These are phyloP conservation scores for Cyclocybe aegerita DNA, from an alignment of 768 basidiomycete genomes.

Conservation along the genomic window DNA sequence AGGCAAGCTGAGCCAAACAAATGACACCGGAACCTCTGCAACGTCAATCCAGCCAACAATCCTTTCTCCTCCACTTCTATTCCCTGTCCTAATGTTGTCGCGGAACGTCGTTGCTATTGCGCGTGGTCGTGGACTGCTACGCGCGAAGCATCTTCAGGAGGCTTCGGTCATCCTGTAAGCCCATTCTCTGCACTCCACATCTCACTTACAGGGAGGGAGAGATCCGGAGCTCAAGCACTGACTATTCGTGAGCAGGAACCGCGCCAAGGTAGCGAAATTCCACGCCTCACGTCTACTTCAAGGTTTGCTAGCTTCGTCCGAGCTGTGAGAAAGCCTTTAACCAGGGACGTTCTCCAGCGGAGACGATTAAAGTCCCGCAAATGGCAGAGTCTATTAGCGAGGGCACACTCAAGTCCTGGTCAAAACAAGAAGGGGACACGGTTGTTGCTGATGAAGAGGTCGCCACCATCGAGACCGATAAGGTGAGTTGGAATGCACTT, in stretches of 20 bases:
- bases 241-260: slow-evolving; percentile 36
- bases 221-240: slow-evolving; percentile 32
- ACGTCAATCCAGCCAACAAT: not conserved
- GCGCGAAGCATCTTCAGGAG: slow-evolving; percentile 30
- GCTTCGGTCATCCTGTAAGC: slow-evolving; percentile 24
- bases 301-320: slow-evolving; percentile 42
- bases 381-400: slow-evolving; percentile 99
- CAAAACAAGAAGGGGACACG: slow-evolving; percentile 88
- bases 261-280: slow-evolving; percentile 58
- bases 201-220: slow-evolving; percentile 2
- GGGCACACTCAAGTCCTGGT: slow-evolving; percentile 93
- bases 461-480: slow-evolving; percentile 98
- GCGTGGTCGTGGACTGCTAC: slow-evolving; percentile 53
- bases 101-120: slow-evolving; percentile 67
- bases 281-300: slow-evolving; percentile 69
- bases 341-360: slow-evolving; percentile 40
- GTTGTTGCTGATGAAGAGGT: slow-evolving; percentile 95
- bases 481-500: slow-evolving; percentile 50
- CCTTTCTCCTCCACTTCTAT: not conserved
- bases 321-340: not conserved
- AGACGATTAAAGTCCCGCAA: slow-evolving; percentile 93
- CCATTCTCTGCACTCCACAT: not conserved
- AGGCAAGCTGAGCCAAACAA: slow-evolving; percentile 16
- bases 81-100: slow-evolving; percentile 57
- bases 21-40: slow-evolving; percentile 12